Base-by-base conservation (phyloP, 1,284 basidiomycete genomes). In the Sporisorium graminicola region DNA sequence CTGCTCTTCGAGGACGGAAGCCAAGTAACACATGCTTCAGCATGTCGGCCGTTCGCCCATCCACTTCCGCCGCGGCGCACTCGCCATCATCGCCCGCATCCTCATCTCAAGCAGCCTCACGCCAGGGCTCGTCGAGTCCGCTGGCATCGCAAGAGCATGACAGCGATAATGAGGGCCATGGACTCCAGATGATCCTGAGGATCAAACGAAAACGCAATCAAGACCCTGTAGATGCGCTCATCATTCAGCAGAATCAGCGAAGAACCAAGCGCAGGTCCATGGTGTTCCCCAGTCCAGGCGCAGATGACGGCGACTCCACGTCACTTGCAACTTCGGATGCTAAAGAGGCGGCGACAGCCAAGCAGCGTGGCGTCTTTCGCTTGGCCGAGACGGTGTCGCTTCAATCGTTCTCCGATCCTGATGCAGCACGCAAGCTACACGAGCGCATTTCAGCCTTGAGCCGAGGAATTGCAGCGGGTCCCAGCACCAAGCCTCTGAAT, bases 161-260 rank as follows among this genome's bases (percentile, higher is more conserved):
- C 29, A 59, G 56, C 50, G 61, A 70, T 35, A 49, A 57, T 49
- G 67, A 70, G 12, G 53, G 42, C 0, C 57, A 65, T 0, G 60
- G 61, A 2, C 47, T 64, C 5, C 76, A 74, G 47, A 71, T 78
- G 56, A 78, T 84, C 29, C 63, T 84, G n/a, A 60, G 82, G 29
- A 82, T 84, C 54, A 84, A 84, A 54, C 65, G 82, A 13, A 84
- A 84, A 43, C 62, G 82, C 24, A 69, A 74, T 29, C 74, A 80
- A 31, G 80, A 81, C 37, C 81, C 81, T 13, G 75, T 83, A 7
- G 80, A 81, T 61, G 81, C 81, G 0, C 77, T 84, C 61, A 65
- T 78, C 43, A 79, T 82, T 52, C 63, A 79, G 26, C 68, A 73
- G 50, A 68, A 62, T 51, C 64, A 78, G 50, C 60, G 75, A 1